A percentile compares a stretch with the other conserved stretches of the same genome.
phyloP scores from a whole-genome alignment of 495 filamentous ascomycete genomes.

The Daldinia concentrica region DNA sequence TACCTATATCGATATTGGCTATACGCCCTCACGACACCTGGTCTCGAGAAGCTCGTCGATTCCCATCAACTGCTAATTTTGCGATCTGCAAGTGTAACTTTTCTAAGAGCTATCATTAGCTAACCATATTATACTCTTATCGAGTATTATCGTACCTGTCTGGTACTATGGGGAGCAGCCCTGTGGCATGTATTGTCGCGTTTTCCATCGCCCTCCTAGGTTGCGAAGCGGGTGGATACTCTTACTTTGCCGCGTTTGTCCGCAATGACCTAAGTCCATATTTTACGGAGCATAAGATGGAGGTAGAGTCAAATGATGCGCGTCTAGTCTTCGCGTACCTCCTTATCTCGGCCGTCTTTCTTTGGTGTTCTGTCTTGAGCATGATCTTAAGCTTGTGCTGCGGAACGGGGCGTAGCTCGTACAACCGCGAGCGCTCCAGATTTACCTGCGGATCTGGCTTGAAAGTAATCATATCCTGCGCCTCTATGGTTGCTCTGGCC shows the following conservation, averaged over 20 bases:
- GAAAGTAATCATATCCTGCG: not conserved
- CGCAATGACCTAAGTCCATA: slow-evolving; percentile 15
- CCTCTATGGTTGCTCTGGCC: not conserved
- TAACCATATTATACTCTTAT: not conserved
- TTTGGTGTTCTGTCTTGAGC: not conserved
- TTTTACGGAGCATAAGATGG: slow-evolving; percentile 5
- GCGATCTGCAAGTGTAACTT: not conserved
- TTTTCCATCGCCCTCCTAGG: not conserved
- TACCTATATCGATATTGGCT: not conserved
- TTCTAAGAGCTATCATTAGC: not conserved
- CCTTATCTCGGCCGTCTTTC: not conserved
- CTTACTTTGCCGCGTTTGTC: slow-evolving; percentile 21
- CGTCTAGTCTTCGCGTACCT: not conserved
- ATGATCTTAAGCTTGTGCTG: not conserved
- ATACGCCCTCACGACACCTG: not conserved
- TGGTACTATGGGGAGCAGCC: not conserved
- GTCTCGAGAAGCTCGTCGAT: not conserved
- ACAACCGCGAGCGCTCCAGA: not conserved
- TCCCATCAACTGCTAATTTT: not conserved
- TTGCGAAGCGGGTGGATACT: not conserved
- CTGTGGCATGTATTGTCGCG: not conserved
- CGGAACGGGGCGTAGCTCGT: not conserved
- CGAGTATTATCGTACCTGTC: not conserved
- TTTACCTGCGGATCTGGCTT: not conserved
- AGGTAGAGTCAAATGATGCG: not conserved